Percentiles rank a stretch among this genome's conserved stretches.
phyloP scores from a whole-genome alignment of 2,329 filamentous ascomycete genomes.

The Penicillium brevicompactum region DNA sequence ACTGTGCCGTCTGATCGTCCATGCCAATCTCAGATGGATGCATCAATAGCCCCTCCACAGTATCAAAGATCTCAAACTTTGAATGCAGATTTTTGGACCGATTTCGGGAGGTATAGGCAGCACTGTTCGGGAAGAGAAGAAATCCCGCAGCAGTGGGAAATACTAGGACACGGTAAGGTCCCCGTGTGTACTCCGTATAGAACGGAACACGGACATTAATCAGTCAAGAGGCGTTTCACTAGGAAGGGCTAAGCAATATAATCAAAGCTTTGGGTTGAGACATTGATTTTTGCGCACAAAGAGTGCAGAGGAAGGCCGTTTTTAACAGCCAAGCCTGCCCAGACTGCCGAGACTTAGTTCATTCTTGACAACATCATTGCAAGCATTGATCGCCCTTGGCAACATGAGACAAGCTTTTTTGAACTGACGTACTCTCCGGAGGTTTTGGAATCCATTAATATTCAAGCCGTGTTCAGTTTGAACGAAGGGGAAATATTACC shows the following conservation, averaged over 20 bases:
- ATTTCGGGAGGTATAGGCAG: background rate
- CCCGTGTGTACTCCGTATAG: background rate
- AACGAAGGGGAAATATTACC: background rate
- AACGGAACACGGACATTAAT: background rate
- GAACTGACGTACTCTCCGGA: background rate
- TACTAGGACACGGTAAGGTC: too few species aligned
- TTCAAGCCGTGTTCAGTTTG: background rate
- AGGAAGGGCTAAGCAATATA: background rate
- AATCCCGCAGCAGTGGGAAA: background rate
- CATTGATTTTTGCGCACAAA: too few species aligned
- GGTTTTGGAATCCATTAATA: background rate
- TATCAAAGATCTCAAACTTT: background rate
- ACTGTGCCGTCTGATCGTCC: slow-evolving; percentile 2
- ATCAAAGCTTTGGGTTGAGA: background rate
- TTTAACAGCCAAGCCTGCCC: slow-evolving; percentile 1
- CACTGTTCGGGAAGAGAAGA: background rate
- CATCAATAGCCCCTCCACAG: background rate
- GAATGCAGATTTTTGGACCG: background rate
- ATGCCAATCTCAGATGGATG: background rate
- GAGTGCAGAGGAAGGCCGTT: too few species aligned
- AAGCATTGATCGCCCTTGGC: slow-evolving; percentile 9
- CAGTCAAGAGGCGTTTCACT: background rate
- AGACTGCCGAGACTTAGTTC: background rate
- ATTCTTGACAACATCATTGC: background rate
- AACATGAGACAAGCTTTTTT: slow-evolving; percentile 8